A percentile compares a stretch with the other conserved stretches of the same genome.
Evolutionary conservation across 306 rosid genomes (phyloP).

Genomic region (Crotalaria pallida): DNA sequence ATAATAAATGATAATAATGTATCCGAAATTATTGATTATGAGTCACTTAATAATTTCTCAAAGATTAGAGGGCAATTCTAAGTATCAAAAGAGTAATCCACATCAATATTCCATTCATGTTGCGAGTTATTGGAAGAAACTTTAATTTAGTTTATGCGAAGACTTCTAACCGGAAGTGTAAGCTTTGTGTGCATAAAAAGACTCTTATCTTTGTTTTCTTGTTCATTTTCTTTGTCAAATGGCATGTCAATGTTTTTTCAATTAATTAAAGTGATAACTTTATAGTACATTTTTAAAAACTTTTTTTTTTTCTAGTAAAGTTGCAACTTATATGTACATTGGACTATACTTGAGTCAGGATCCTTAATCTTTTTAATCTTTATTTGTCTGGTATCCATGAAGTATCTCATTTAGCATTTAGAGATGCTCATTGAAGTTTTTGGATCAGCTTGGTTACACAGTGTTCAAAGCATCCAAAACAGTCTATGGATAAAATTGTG

Average conservation of each 20-base stretch:
- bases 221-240: constrained; percentile 1
- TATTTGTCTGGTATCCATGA: constrained; percentile 4
- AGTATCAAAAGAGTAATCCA: constrained; percentile 15
- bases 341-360: constrained; percentile 3
- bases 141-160: constrained; percentile 25
- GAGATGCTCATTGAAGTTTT: neutral
- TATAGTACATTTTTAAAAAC: neutral
- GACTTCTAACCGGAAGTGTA: neutral
- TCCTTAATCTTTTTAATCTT: neutral
- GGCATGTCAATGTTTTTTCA: neutral
- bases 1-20: no score
- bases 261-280: neutral
- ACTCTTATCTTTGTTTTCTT: constrained; percentile 6
- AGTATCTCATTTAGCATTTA: neutral
- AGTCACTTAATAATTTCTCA: no score
- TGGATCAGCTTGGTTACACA: neutral
- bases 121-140: constrained; percentile 19
- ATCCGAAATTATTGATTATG: no score
- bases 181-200: constrained; percentile 13
- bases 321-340: neutral
- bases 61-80: constrained; percentile 7
- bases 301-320: constrained; percentile 10
- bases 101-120: constrained; percentile 34
- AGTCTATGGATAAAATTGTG: neutral
- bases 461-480: constrained; percentile 23